Evolutionary conservation across 2,329 filamentous ascomycete species (phyloP), one percentile per base, ranked within the genome.

Genomic region (Trichoderma semiorbis): DNA sequence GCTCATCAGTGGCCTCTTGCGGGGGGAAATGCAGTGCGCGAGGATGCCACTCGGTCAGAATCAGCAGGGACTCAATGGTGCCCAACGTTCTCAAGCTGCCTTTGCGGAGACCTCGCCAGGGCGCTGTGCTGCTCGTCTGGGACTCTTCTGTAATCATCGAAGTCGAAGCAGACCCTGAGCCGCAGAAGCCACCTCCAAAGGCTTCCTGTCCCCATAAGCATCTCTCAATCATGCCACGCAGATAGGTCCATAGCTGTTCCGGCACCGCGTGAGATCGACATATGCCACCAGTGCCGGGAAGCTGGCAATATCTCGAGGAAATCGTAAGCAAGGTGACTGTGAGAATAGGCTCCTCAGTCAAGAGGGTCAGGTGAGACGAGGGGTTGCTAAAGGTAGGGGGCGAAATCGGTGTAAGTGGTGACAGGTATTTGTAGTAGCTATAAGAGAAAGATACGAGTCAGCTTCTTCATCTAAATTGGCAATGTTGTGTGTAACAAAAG

Each of bases 11-110:
- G 1, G 89, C 88, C 74, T 96, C 92, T 21, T 93, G 91, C 1
- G 93, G 92, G 3, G 96, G 96, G 78, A 98, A 99, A 80, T 98
- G 95, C 73, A 99, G 86, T 18, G 95, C 95, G 7, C 95, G 90
- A 5, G 96, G 96, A 80, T 98, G 95, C 95, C 96, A 99, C 78
- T 99, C 96, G 1, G 95, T 98, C 58, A 99, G 85, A 30, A 99
- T 91, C 85, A 99, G 90, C 36, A 99, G 84, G 39, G 94, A 97
- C 82, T 99, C 96, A 30, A 99, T 94, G 0, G 95, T 98, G 18
- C 96, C 96, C 4, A 99, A 84, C 0, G 95, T 97, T 67, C 96
- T 89, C 68, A 98, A 84, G 75, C 95, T 96, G 24, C 92, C 92
- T 78, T 92, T 92, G 71, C 90, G 80, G 83, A 94, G 78, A 82